These are phyloP conservation scores for Mesotaenium endlicherianum DNA, from an alignment of 139 green algal species.

Conservation along the genomic window DNA sequence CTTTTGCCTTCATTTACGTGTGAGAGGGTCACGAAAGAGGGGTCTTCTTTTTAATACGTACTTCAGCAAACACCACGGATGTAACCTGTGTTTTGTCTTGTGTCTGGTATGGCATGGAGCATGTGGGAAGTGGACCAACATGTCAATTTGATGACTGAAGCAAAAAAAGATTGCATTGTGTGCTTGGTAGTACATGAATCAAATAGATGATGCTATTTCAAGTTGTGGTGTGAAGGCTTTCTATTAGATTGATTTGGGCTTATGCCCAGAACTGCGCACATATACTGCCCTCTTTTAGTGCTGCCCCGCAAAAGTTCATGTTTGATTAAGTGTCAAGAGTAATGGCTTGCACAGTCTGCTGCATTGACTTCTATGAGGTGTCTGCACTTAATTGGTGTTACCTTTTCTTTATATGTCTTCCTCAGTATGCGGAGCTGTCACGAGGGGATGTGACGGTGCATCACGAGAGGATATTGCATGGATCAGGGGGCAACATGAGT, in stretches of 20 bases:
- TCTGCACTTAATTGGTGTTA: not conserved
- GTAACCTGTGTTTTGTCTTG: not conserved
- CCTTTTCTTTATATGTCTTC: not conserved
- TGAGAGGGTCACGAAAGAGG: not conserved
- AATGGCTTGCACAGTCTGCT: not conserved
- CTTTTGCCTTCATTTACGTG: not conserved
- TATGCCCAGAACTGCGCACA: not conserved
- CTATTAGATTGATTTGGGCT: not conserved
- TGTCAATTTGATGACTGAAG: no score
- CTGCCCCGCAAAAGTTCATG: not conserved
- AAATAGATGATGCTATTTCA: no score
- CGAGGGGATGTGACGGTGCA: conserved; percentile 67
- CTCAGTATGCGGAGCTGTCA: conserved; percentile 48
- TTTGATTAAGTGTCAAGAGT: not conserved
- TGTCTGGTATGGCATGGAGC: not conserved
- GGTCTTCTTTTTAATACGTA: not conserved
- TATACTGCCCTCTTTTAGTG: not conserved
- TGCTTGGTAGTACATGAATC: no score
- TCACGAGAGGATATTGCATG: conserved; percentile 62
- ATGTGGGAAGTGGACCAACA: not conserved
- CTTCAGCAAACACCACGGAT: not conserved
- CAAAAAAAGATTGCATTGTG: no score
- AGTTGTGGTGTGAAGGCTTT: no score
- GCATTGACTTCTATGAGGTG: not conserved
- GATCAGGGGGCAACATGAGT: conserved; percentile 59